Percentiles rank a stretch among this genome's conserved stretches.
phyloP scores from a whole-genome alignment of 2,329 filamentous ascomycete species.

The Cercospora canescens region DNA sequence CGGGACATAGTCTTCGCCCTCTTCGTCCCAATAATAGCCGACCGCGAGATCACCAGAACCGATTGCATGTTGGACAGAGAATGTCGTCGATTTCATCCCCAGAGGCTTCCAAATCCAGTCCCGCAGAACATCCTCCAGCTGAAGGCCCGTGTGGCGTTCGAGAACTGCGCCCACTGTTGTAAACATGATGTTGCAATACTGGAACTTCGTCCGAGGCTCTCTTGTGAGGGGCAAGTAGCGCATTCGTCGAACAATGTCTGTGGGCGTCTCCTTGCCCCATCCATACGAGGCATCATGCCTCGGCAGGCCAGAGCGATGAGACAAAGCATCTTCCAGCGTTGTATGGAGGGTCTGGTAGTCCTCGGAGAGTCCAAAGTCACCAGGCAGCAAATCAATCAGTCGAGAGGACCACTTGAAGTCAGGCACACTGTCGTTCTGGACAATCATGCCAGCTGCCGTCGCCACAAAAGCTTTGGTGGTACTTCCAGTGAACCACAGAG shows the following conservation, averaged over 20 bases:
- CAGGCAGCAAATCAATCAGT: conserved; percentile 33
- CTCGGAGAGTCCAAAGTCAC: conserved; percentile 33
- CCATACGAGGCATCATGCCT: conserved; percentile 24
- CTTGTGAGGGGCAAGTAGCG: conserved; percentile 47
- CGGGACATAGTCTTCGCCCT: conserved; percentile 14
- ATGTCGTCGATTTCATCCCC: conserved; percentile 48
- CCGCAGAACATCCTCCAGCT: conserved; percentile 44
- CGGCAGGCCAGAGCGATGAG: conserved; percentile 36
- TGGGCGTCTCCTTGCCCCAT: conserved; percentile 7
- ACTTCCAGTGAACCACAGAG: conserved; percentile 29
- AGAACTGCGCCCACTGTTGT: conserved; percentile 47
- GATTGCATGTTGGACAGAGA: conserved; percentile 16
- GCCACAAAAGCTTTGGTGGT: conserved; percentile 32
- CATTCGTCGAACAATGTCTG: conserved; percentile 42
- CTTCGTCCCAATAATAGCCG: conserved; percentile 13
- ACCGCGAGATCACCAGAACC: conserved; percentile 26
- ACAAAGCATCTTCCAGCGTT: conserved; percentile 37
- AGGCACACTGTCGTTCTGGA: conserved; percentile 5
- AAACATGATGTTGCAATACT: conserved; percentile 57
- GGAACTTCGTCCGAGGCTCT: conserved; percentile 48
- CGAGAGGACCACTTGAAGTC: conserved; percentile 35
- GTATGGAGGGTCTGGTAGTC: conserved; percentile 29
- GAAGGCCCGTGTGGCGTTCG: conserved; percentile 42
- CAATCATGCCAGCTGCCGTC: conserved; percentile 22
- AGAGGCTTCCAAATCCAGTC: conserved; percentile 49